Evolutionary conservation across 2,329 filamentous ascomycete species (phyloP).

Genomic region (Penicillium aurantiogriseum): DNA sequence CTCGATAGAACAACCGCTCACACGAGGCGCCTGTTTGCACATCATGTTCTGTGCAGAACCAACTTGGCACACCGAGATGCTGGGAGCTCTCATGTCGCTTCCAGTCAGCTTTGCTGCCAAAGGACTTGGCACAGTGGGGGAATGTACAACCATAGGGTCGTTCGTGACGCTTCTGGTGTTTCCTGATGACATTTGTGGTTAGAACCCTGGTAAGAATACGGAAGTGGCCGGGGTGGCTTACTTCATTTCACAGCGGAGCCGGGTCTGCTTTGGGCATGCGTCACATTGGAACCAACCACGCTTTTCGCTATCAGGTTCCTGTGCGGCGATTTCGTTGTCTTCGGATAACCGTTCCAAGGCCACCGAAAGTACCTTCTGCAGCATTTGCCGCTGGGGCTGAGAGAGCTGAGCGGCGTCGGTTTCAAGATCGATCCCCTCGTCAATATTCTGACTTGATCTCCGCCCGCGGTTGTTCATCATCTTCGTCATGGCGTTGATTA

Average conservation of each 20-base stretch:
- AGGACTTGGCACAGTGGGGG: slow-evolving; percentile 64
- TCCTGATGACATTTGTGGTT: slow-evolving; percentile 52
- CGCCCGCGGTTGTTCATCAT: slow-evolving; percentile 31
- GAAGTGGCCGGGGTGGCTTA: slow-evolving; percentile 16
- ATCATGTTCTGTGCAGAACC: slow-evolving; percentile 61
- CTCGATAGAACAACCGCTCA: slow-evolving; percentile 57
- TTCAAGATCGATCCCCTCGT: slow-evolving; percentile 22
- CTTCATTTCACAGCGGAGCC: slow-evolving; percentile 40
- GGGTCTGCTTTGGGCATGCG: slow-evolving; percentile 31
- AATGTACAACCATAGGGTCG: slow-evolving; percentile 82
- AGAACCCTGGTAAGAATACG: neutral
- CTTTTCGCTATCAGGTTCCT: slow-evolving; percentile 18
- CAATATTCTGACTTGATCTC: slow-evolving; percentile 21
- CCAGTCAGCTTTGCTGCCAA: slow-evolving; percentile 95
- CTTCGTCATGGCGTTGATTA: slow-evolving; percentile 36
- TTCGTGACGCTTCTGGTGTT: slow-evolving; percentile 78
- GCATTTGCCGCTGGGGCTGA: slow-evolving; percentile 32
- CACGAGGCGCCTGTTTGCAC: slow-evolving; percentile 47
- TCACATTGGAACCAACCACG: slow-evolving; percentile 33
- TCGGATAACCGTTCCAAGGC: slow-evolving; percentile 30
- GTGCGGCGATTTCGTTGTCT: neutral
- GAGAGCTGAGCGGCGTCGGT: slow-evolving; percentile 24
- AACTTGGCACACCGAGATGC: slow-evolving; percentile 69
- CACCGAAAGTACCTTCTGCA: slow-evolving; percentile 32
- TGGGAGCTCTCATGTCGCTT: slow-evolving; percentile 84